Percentiles rank a stretch among this genome's conserved stretches.
Conservation (phyloP, 2,329 filamentous ascomycete species). For the Verticillium nubilum region DNA sequence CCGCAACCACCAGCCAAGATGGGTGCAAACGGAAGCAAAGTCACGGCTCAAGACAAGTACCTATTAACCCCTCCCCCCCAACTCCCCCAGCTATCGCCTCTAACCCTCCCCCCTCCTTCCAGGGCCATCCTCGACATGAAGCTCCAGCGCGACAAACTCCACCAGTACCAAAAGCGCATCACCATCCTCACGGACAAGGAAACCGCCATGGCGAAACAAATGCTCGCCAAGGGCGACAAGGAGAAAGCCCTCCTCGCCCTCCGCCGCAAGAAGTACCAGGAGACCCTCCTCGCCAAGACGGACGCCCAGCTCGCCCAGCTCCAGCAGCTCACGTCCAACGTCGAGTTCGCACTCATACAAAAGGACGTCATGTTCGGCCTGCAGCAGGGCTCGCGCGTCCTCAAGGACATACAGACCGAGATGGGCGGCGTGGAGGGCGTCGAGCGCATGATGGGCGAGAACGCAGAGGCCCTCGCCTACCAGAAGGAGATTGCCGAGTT, state of each 20-base stretch:
- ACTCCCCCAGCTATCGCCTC: neutral
- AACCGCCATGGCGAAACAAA: constrained; percentile 77
- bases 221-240: constrained; percentile 76
- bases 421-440: constrained; percentile 94
- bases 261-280: constrained; percentile 94
- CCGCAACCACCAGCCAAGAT: constrained; percentile 24
- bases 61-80: constrained; percentile 18
- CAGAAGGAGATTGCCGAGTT: constrained; percentile 93
- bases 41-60: constrained; percentile 79
- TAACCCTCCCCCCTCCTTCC: constrained; percentile 5
- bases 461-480: constrained; percentile 83
- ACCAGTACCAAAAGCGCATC: constrained; percentile 92
- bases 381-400: constrained; percentile 83
- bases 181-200: constrained; percentile 80
- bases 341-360: constrained; percentile 95
- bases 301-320: constrained; percentile 92
- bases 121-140: constrained; percentile 98
- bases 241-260: constrained; percentile 78
- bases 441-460: constrained; percentile 92
- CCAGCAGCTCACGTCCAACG: constrained; percentile 78
- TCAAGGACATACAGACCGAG: constrained; percentile 87
- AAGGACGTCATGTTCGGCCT: constrained; percentile 93
- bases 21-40: constrained; percentile 52
- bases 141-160: constrained; percentile 92
- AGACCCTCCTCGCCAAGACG: constrained; percentile 80